These are phyloP conservation scores for Hypoxylon sp. DNA, from an alignment of 2,329 filamentous ascomycete genomes.

Conservation along the genomic window DNA sequence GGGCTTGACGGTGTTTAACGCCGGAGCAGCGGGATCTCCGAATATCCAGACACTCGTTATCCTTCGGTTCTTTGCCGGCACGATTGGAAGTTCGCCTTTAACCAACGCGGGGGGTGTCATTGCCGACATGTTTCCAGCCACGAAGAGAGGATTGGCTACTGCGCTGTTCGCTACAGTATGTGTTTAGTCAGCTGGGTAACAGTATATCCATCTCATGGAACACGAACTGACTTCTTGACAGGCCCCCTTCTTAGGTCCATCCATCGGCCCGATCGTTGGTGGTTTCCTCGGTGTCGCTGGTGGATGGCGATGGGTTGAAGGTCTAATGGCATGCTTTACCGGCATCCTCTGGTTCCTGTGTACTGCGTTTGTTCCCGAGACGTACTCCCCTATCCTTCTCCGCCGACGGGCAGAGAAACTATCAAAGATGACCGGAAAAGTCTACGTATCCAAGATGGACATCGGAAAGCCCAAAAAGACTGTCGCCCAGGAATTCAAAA, in stretches of 20 bases:
- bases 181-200: slow-evolving; percentile 4
- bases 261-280: slow-evolving; percentile 72
- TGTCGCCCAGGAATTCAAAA: slow-evolving; percentile 65
- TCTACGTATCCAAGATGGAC: slow-evolving; percentile 67
- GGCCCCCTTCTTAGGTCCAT: slow-evolving; percentile 75
- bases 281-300: slow-evolving; percentile 74
- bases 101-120: slow-evolving; percentile 70
- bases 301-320: slow-evolving; percentile 78
- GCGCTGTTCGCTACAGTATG: slow-evolving; percentile 69
- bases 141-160: slow-evolving; percentile 66
- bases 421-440: slow-evolving; percentile 64
- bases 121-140: slow-evolving; percentile 68
- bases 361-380: slow-evolving; percentile 67
- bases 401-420: slow-evolving; percentile 66
- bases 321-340: slow-evolving; percentile 73
- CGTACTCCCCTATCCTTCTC: slow-evolving; percentile 70
- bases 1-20: slow-evolving; percentile 69
- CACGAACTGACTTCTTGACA: slow-evolving; percentile 23
- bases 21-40: slow-evolving; percentile 64
- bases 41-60: slow-evolving; percentile 69
- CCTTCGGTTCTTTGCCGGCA: slow-evolving; percentile 71
- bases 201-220: neutral
- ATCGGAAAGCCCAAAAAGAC: slow-evolving; percentile 58
- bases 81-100: slow-evolving; percentile 67
- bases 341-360: slow-evolving; percentile 69